A percentile compares a stretch with the other conserved stretches of the same genome.
phyloP scores from a whole-genome alignment of 805 yeast genomes.

The Wickerhamiella dianesei region DNA sequence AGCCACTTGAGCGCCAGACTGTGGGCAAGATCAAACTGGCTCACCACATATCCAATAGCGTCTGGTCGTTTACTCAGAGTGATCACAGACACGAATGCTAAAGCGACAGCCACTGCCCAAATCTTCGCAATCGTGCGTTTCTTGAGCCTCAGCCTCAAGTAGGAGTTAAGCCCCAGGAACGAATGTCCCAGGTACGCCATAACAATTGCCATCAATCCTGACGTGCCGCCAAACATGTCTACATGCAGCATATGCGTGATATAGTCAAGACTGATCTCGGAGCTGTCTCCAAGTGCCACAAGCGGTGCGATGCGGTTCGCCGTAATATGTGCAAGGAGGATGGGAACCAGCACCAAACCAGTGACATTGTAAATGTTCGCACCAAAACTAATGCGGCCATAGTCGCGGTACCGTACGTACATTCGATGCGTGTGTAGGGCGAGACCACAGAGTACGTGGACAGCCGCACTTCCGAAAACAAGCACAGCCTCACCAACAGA shows the following conservation, averaged over 20 bases:
- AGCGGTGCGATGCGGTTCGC: slow-evolving; percentile 39
- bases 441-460: slow-evolving; percentile 45
- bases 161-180: slow-evolving; percentile 8
- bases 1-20: too few species aligned
- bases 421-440: slow-evolving; percentile 30
- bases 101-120: neutral
- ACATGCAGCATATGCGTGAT: slow-evolving; percentile 25
- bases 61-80: slow-evolving; percentile 3
- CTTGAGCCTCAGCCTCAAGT: slow-evolving; percentile 2
- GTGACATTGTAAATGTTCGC: slow-evolving; percentile 19
- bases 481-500: slow-evolving; percentile 36
- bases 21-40: slow-evolving; percentile 12
- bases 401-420: slow-evolving; percentile 17
- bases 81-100: slow-evolving; percentile 4
- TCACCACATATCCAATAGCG: slow-evolving; percentile 13
- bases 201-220: slow-evolving; percentile 4
- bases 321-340: slow-evolving; percentile 34
- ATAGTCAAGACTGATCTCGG: slow-evolving; percentile 39
- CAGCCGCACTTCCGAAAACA: slow-evolving; percentile 34
- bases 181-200: slow-evolving; percentile 9
- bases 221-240: neutral
- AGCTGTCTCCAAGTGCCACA: slow-evolving; percentile 51
- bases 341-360: slow-evolving; percentile 41
- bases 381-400: slow-evolving; percentile 29
- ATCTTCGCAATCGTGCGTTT: neutral